Base-by-base conservation (phyloP, 164 flowering plant species). In the Vitis rupestris region DNA sequence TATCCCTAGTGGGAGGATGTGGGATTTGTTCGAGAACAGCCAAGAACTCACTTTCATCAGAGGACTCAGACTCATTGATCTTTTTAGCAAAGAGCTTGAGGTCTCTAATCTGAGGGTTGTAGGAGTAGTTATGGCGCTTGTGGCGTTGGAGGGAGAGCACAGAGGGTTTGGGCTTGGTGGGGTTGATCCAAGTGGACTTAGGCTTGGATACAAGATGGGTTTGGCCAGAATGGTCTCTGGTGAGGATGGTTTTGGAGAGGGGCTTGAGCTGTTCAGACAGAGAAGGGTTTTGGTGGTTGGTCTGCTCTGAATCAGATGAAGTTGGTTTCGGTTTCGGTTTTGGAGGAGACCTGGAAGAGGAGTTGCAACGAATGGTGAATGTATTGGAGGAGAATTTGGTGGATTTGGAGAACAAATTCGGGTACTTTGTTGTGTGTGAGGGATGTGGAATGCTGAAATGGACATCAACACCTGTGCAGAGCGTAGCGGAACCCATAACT, bases 131-230 rank as follows among this genome's bases (percentile, higher is more conserved):
- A 64, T 92, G 67, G 17, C 88, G 85, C 48, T 81, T 83, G 10
- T 95, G 99, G 74, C 97, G 82, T 53, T 85, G 90, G 0, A 88
- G 84, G 9, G 91, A 77, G 64, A 95, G 88, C 2, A 89, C 96
- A 1, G 93, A 80, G 65, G 81, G 92, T 72, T 77, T 90, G 15
- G 91, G 89, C 76, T 73, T 88, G 12, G 94, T 70, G 69, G 98
- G 99, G 73, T 95, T 95, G 66, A 91, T 89, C 99, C 99, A 94
- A 6, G 79, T 84, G 71, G 99, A 92, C 67, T 87, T 92, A 1
- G 94, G 97, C 76, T 88, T 89, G 9, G 87, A 70, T 16, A 78
- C 65, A 65, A 86, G 77, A 9, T 71, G 76, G 74, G 88, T 74
- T 61, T 72, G 72, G 69, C 37, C 48, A 9, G 17, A 10, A 51